Evolutionary conservation across 148 eudicot species (phyloP), one percentile per base, ranked within the genome.

Genomic region (Heliosperma pusillum): DNA sequence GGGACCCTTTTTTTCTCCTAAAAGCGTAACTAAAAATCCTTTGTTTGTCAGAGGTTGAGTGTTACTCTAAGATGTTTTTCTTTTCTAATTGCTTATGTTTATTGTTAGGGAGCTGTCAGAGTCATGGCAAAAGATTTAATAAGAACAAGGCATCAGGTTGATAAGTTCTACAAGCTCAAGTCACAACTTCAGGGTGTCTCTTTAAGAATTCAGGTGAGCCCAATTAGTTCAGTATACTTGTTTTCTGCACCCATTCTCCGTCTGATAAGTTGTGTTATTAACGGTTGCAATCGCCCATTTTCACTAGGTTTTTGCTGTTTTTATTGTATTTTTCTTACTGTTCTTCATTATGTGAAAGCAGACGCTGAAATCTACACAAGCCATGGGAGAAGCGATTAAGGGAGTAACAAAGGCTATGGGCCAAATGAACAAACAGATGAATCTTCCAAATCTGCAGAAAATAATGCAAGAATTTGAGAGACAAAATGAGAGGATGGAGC

Each of bases 361-460:
- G 98, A 94, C 98, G 26, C 76, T 95, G 82, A 95, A 95, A 82
- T 95, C 98, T 0, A 95, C 98, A 19, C 98, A 95, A 95, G 98
- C 98, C 67, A 95, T 95, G 98, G 98, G 98, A 74, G 93, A 95
- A 83, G 98, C 98, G 24, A 95, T 95, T 96, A 95, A 90, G 81
- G 98, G 98, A 71, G 97, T 95, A 40, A 95, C 98, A 47, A 95
- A 95, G 87, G 98, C 98, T 45, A 95, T 95, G 97, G 97, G 97
- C 64, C 96, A 90, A 80, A 95, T 95, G 98, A 95, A 92, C 75
- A 88, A 89, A 83, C 98, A 90, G 82, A 92, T 95, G 98, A 95
- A 95, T 86, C 88, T 95, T 78, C 96, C 98, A 59, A 79, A 89
- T 40, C 80, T 95, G 33, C 98, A 95, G 91, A 95, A 82, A 74